A percentile compares a stretch with the other conserved stretches of the same genome.
These are phyloP conservation scores for Cadophora sp. DNA, from an alignment of 2,329 filamentous ascomycete species.

Conservation along the genomic window DNA sequence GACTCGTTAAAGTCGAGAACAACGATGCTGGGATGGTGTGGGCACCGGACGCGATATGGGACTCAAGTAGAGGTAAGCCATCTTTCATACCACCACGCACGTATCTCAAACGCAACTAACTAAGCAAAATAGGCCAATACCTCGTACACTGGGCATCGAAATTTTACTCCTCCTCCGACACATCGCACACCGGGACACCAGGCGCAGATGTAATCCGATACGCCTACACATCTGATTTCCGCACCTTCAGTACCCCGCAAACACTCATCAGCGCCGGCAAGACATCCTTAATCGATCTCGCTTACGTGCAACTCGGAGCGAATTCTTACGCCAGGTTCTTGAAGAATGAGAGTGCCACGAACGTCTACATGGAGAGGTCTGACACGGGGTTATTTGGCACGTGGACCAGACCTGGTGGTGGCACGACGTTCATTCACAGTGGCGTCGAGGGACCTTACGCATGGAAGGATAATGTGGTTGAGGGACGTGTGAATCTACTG, in stretches of 20 bases:
- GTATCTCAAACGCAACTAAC: not conserved
- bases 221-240: constrained; percentile 62
- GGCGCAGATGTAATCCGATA: constrained; percentile 57
- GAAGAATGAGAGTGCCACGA: constrained; percentile 60
- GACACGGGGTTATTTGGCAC: constrained; percentile 57
- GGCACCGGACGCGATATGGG: constrained; percentile 63
- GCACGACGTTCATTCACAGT: constrained; percentile 50
- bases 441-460: constrained; percentile 54
- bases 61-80: constrained; percentile 48
- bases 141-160: constrained; percentile 57
- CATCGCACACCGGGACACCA: constrained; percentile 55
- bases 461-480: constrained; percentile 51
- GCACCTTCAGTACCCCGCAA: constrained; percentile 56
- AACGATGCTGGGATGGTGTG: constrained; percentile 63
- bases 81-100: not conserved
- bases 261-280: constrained; percentile 57
- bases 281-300: constrained; percentile 61
- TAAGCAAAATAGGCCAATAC: constrained; percentile 48
- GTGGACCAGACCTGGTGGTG: constrained; percentile 57
- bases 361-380: constrained; percentile 58
- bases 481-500: constrained; percentile 53
- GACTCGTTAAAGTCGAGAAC: constrained; percentile 58
- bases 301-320: constrained; percentile 56
- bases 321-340: constrained; percentile 59
- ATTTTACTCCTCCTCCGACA: constrained; percentile 56